Evolutionary conservation across 768 basidiomycete genomes (phyloP).

Genomic region (Russula earlei): DNA sequence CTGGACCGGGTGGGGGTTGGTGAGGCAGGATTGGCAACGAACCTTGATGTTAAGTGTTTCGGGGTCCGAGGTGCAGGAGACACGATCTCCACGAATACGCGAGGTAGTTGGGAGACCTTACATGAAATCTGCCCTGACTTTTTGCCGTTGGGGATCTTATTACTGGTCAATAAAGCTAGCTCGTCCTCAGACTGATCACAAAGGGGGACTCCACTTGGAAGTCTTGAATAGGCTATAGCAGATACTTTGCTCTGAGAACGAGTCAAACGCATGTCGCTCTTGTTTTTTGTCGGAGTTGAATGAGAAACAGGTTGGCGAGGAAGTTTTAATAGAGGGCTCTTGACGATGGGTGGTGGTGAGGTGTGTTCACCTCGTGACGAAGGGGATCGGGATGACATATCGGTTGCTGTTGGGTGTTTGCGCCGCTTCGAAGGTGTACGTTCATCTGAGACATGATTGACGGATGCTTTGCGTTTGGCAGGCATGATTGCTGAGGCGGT

Average conservation of each 20-base stretch:
- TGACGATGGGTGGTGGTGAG: not conserved
- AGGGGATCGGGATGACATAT: not conserved
- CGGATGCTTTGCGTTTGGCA: conserved; percentile 26
- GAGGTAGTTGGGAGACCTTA: conserved; percentile 8
- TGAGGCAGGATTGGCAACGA: not conserved
- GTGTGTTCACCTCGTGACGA: not conserved
- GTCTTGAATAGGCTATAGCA: not conserved
- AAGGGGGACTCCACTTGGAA: not conserved
- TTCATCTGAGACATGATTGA: conserved; percentile 11
- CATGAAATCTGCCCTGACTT: not conserved
- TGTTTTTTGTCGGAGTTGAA: not conserved
- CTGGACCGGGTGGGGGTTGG: conserved; percentile 11
- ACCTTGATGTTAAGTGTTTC: not conserved
- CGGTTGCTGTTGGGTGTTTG: conserved; percentile 16
- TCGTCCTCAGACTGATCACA: conserved; percentile 17
- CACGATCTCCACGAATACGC: conserved; percentile 3
- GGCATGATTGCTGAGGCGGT: conserved; percentile 22
- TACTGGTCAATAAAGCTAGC: conserved; percentile 3
- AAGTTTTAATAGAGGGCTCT: not conserved
- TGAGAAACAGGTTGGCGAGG: not conserved
- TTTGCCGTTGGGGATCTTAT: not conserved
- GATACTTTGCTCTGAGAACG: conserved; percentile 3
- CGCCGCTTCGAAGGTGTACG: conserved; percentile 17
- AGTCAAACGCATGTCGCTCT: not conserved
- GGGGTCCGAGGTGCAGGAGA: conserved; percentile 8